Base-by-base conservation (phyloP, 768 basidiomycete species). In the Suillus bovinus region DNA sequence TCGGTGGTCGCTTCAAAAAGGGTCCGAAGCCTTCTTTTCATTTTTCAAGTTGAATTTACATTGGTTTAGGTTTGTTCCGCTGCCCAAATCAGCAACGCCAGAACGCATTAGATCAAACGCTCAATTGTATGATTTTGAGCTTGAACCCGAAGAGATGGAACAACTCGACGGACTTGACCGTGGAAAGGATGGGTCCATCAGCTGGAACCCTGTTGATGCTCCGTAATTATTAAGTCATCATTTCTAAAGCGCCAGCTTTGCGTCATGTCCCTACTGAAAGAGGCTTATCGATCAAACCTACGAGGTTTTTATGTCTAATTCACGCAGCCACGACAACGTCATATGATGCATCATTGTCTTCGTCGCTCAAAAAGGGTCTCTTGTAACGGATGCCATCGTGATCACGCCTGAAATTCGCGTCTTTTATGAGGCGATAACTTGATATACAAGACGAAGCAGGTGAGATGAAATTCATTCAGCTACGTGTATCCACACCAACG, bases 1-100 rank as follows among this genome's bases (percentile, higher is more conserved):
- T 61, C 85, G 96, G 27, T 97, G 94, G 93, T 95, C 93, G 33
- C 77, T 98, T 41, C 95, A 97, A 72, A 85, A 83, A 69, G 87
- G 87, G 90, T 91, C 67, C 55, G 84, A 76, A 60, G 33, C 50
- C 44, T 55, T n/a, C 41, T 59, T 57, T 17, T 36, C 57, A 13
- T 22, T n/a, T 17, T 17, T 22, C 17, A 8, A 29, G 17, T 9
- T 20, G 17, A 39, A 29, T 56, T 56, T 13, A 27, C 22, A 4
- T 38, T 27, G 17, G 10, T 13, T 14, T 62, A 94, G 93, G 20
- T 92, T 84, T 67, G 82, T 93, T 0, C 91, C 92, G 0, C 82
- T 98, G 10, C 91, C 93, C 2, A 96, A 96, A 75, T 91, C 90
- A 50, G 83, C 83, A 34, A 90, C 84, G 2, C 82, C 87, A 0